These are phyloP conservation scores for Astrothelium macrocarpum DNA, from an alignment of 495 filamentous ascomycete genomes.

Conservation along the genomic window DNA sequence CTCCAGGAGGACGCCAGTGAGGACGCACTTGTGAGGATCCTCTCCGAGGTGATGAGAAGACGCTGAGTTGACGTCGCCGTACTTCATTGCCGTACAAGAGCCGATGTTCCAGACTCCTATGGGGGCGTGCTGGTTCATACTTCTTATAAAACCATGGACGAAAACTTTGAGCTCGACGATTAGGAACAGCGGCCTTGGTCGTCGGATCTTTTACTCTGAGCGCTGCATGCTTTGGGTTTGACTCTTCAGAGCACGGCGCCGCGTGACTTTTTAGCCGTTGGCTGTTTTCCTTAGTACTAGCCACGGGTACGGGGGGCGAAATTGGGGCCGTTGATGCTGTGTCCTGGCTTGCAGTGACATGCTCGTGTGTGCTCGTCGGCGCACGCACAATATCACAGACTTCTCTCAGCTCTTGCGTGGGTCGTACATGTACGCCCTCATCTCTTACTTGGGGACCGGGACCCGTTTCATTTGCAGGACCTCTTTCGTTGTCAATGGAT, in stretches of 20 bases:
- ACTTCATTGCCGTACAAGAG: neutral
- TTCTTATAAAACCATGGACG: neutral
- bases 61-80: neutral
- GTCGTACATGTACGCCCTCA: too few relatives aligned
- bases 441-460: too few relatives aligned
- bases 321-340: too few relatives aligned
- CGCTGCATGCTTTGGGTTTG: neutral
- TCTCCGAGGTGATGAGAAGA: neutral
- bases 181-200: neutral
- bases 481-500: too few relatives aligned
- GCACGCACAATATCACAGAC: too few relatives aligned
- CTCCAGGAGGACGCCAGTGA: neutral
- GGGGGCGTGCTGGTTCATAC: neutral
- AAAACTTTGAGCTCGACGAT: neutral
- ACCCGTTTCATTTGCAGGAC: too few relatives aligned
- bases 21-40: neutral
- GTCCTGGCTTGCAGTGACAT: too few relatives aligned
- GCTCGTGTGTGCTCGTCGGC: too few relatives aligned
- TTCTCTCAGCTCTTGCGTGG: too few relatives aligned
- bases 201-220: neutral
- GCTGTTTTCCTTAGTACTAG: too few relatives aligned
- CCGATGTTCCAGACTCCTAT: neutral
- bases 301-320: too few relatives aligned
- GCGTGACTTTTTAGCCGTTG: too few relatives aligned
- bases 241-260: neutral